Base-by-base conservation (phyloP, 225 moss, liverwort and hornwort species). In the Pseudisothecium myosuroides region DNA sequence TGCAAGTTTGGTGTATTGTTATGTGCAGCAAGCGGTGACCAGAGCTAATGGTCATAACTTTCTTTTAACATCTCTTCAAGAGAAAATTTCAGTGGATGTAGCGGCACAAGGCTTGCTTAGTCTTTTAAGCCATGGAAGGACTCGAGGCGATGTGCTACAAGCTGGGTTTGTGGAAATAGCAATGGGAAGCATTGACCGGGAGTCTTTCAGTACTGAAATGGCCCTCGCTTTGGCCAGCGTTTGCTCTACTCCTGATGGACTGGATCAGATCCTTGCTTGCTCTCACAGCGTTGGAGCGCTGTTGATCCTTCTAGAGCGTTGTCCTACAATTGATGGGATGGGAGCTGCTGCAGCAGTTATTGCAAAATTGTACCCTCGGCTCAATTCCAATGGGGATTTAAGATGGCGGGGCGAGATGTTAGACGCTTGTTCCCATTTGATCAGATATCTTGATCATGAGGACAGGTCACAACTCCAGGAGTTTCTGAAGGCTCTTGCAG, bases 401-500 rank as follows among this genome's bases (percentile, higher is more conserved):
- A 5, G 0, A 2, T 68, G 75, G 7, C 67, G 61, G 54, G 17
- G 5, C 9, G 58, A 82, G 49, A 7, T 93, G 58, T 62, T 9
- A 7, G 11, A 27, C 1, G 86, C 91, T 17, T 93, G 86, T 78
- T 16, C 9, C 2, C 34, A 50, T 82, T 63, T 93, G 71, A 52
- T 91, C 65, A 60, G 2, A 26, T 87, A 81, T 45, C 18, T 93
- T 16, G 71, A 65, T 28, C 14, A 37, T 37, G 34, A 69, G 4
- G 87, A 85, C 80, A 58, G 8, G 2, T 58, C 56, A 7, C 82
- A 81, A 50, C 75, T 32, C 34, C 43, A 31, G 41, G 62, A 39
- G 37, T 92, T 89, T 66, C 56, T 92, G 37, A 86, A 43, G 88
- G 86, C 93, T 65, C 92, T 93, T 87, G 91, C 92, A 64, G 92